Evolutionary conservation across 139 green algal genomes (phyloP).

Genomic region (Tetraselmis striata): DNA sequence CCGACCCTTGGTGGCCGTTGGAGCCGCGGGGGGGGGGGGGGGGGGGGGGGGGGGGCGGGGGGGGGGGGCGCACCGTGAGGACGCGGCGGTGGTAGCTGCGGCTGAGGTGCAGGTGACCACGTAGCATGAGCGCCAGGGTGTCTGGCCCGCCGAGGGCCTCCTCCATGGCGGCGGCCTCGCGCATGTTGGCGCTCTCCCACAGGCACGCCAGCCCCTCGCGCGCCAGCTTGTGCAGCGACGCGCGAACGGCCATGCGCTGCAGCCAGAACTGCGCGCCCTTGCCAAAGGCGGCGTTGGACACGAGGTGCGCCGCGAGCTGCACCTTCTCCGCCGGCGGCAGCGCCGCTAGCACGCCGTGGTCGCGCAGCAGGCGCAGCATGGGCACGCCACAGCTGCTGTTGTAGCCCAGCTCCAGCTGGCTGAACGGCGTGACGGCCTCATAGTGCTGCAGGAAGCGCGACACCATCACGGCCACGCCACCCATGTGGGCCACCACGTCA

Average conservation of each 20-base stretch:
- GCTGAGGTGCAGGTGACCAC: neutral
- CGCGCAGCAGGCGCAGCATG: conserved; percentile 45
- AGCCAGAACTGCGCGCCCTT: neutral
- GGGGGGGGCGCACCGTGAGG: neutral
- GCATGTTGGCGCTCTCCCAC: conserved; percentile 36
- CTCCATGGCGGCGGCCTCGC: conserved; percentile 14
- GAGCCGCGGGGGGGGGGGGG: too few species aligned
- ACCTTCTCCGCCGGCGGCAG: conserved; percentile 13
- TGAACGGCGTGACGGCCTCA: conserved; percentile 31
- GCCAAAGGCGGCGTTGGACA: neutral
- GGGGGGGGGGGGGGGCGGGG: too few species aligned
- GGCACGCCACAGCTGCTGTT: conserved; percentile 48
- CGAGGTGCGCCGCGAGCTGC: conserved; percentile 1
- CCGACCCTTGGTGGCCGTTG: too few species aligned
- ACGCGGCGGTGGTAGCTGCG: neutral
- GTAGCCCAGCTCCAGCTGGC: conserved; percentile 40
- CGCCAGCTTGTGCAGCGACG: conserved; percentile 43
- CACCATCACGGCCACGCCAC: conserved; percentile 31
- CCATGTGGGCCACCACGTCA: conserved; percentile 29
- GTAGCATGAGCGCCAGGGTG: neutral
- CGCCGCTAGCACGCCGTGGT: conserved; percentile 33
- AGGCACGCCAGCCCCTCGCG: conserved; percentile 51
- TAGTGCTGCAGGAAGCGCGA: conserved; percentile 46
- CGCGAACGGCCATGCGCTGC: conserved; percentile 8
- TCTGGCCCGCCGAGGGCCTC: neutral